Evolutionary conservation across 2,329 filamentous ascomycete species (phyloP).

Genomic region (Aspergillus felis): DNA sequence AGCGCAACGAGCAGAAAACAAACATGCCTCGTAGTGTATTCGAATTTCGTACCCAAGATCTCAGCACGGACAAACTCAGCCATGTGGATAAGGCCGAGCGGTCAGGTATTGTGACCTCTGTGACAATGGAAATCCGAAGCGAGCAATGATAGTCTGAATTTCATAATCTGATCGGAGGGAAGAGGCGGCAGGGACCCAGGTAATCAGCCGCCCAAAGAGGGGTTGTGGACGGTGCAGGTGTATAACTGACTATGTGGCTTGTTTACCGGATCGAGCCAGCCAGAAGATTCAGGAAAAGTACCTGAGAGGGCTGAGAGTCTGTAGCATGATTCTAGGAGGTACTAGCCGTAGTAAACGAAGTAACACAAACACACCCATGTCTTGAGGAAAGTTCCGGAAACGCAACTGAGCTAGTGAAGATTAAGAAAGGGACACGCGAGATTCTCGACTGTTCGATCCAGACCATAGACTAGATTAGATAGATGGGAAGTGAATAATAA

Average conservation of each 20-base stretch:
- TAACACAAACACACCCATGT: neutral
- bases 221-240: neutral
- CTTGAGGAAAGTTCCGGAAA: neutral
- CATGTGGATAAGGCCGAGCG: conserved; percentile 55
- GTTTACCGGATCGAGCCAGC: neutral
- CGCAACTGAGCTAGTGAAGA: neutral
- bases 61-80: conserved; percentile 98
- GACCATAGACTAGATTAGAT: neutral
- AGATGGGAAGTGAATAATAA: neutral
- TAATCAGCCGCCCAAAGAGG: neutral
- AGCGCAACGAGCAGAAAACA: conserved; percentile 4
- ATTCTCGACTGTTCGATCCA: neutral
- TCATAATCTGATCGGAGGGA: neutral
- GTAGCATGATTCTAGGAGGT: neutral
- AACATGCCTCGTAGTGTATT: conserved; percentile 91
- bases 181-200: neutral
- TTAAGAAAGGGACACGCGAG: neutral
- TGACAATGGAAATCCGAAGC: neutral
- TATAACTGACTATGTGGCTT: neutral
- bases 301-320: too few relatives aligned
- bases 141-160: neutral
- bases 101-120: neutral
- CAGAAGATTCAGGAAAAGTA: neutral
- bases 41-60: conserved; percentile 98
- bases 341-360: neutral